Conservation (phyloP, 2,329 filamentous ascomycete genomes). For the Daldinia eschscholtzii region DNA sequence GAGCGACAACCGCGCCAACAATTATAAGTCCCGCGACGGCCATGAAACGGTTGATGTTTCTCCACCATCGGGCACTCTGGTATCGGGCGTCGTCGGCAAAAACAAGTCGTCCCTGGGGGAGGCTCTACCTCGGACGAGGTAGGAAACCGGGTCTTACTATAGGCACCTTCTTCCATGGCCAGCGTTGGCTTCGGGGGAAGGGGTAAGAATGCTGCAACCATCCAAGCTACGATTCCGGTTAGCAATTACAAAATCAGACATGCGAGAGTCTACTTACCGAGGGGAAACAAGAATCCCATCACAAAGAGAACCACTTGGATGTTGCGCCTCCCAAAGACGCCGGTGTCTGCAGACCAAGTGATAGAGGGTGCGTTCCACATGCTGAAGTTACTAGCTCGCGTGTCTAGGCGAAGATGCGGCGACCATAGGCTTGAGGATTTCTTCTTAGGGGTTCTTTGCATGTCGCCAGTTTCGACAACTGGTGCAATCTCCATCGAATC, state of each 20-base stretch:
- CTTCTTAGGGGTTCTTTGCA: conserved; percentile 56
- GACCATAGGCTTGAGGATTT: conserved; percentile 76
- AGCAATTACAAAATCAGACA: conserved; percentile 20
- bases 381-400: conserved; percentile 68
- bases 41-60: conserved; percentile 70
- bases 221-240: conserved; percentile 71
- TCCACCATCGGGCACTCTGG: conserved; percentile 70
- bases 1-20: conserved; percentile 64
- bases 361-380: conserved; percentile 81
- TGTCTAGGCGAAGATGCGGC: conserved; percentile 76
- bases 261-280: conserved; percentile 63
- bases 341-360: conserved; percentile 72
- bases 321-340: conserved; percentile 75
- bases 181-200: conserved; percentile 70
- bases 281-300: conserved; percentile 81
- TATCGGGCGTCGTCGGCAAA: conserved; percentile 61
- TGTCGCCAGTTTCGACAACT: conserved; percentile 46
- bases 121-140: conserved; percentile 50
- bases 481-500: conserved; percentile 61
- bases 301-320: conserved; percentile 81
- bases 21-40: conserved; percentile 67
- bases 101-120: conserved; percentile 52
- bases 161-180: conserved; percentile 63
- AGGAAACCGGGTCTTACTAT: conserved; percentile 57
- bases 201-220: conserved; percentile 80